phyloP scores from a whole-genome alignment of 768 basidiomycete species.

The Coprinellus micaceus region DNA sequence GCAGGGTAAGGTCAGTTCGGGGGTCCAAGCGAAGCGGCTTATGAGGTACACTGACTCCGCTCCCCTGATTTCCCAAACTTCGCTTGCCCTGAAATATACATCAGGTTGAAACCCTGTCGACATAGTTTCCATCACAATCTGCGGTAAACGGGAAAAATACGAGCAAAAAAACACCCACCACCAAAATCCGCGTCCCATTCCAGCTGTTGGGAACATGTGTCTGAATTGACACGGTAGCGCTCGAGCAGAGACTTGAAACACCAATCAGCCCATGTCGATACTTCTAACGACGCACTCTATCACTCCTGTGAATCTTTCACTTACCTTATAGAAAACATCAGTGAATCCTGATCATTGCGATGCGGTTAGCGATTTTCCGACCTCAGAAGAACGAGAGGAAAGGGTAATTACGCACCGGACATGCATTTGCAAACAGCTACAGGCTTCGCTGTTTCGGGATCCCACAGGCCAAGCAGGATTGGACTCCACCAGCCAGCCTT shows the following conservation, averaged over 20 bases:
- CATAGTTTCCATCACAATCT: background rate
- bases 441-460: constrained; percentile 53
- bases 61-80: constrained; percentile 89
- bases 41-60: constrained; percentile 48
- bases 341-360: constrained; percentile 60
- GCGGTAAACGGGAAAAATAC: constrained; percentile 1
- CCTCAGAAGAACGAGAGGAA: background rate
- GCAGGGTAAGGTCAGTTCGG: constrained; percentile 3
- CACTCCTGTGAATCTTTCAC: constrained; percentile 1
- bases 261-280: background rate
- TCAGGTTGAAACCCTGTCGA: constrained; percentile 57
- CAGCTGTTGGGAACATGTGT: constrained; percentile 48
- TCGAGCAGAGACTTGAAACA: constrained; percentile 22
- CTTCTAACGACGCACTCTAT: background rate
- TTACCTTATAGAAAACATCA: constrained; percentile 75
- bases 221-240: constrained; percentile 55
- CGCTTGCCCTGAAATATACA: constrained; percentile 65
- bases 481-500: constrained; percentile 94
- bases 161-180: constrained; percentile 46
- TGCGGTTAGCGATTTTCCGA: background rate
- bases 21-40: too few relatives aligned
- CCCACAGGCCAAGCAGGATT: constrained; percentile 74
- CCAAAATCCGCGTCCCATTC: constrained; percentile 63
- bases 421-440: constrained; percentile 90
- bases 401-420: constrained; percentile 51